Evolutionary conservation across 495 filamentous ascomycete species (phyloP), one percentile per base, ranked within the genome.

Genomic region (Talaromyces proteolyticus): DNA sequence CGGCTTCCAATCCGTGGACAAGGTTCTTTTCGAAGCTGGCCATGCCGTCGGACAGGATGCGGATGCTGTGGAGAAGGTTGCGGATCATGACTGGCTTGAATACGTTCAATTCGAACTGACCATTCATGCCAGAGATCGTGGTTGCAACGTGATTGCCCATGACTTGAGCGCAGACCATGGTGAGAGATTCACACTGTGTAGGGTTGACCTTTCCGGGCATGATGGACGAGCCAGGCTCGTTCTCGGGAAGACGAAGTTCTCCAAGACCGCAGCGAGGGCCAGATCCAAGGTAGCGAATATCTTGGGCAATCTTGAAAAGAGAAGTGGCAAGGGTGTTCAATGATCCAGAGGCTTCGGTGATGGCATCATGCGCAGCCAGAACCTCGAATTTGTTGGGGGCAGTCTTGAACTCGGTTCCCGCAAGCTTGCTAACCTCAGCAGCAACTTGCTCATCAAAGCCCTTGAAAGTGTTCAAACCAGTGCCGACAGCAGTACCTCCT

Each of bases 191-290:
- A 72, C 89, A 95, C 74, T 98, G 93, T 21, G 93, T 98, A 26
- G 93, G 93, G 78, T 98, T 98, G 59, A 98, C 93, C 78, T 98
- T 98, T 58, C 93, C 93, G 23, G 93, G 93, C 93, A 98, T 98
- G 74, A 98, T 97, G 49, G 88, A 93, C 58, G 82, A 88, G 42
- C 93, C 93, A 16, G 93, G 93, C 78, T 98, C 93, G 72, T 98
- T 98, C 76, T 98, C 93, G 34, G 93, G 93, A 21, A 98, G 81
- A 53, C 75, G 77, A 42, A 98, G 80, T 73, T 98, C 93, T 47
- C 90, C 92, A 10, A 97, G 83, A 57, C 93, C 93, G 72, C 93
- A 98, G 46, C 93, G 87, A 37, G 93, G 93, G 8, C 93, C 93
- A 55, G 89, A 95, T 48, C 94, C 93, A 17, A 98, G 87, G 75